Evolutionary conservation across 495 filamentous ascomycete genomes (phyloP).

Genomic region (Clavariopsis aquatica): DNA sequence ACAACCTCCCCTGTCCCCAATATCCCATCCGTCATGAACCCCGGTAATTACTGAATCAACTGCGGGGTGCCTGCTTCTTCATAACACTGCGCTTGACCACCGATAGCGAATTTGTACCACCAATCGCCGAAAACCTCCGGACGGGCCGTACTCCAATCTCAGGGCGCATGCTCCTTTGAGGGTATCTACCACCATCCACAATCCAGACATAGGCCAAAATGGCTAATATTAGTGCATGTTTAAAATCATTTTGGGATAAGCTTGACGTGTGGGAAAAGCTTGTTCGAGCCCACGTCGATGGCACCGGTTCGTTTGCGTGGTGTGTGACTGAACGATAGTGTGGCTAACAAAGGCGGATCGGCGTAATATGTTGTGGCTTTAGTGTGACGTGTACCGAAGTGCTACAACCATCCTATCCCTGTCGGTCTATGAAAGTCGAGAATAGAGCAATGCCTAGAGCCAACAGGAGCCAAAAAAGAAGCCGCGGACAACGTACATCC

Average conservation of each 20-base stretch:
- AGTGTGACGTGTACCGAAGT: too few relatives aligned
- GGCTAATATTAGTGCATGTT: background rate
- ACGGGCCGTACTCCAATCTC: too few relatives aligned
- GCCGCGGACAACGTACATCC: too few relatives aligned
- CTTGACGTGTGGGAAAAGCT: background rate
- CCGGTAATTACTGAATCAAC: background rate
- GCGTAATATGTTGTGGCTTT: too few relatives aligned
- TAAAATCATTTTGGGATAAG: background rate
- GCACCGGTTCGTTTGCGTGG: background rate
- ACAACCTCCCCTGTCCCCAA: background rate
- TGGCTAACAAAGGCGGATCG: too few relatives aligned
- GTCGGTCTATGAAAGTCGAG: too few relatives aligned
- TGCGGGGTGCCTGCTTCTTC: background rate
- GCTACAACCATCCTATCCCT: too few relatives aligned
- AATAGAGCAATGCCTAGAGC: too few relatives aligned
- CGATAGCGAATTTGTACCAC: background rate
- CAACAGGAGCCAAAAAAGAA: too few relatives aligned
- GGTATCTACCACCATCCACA: too few relatives aligned
- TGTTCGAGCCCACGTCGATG: background rate
- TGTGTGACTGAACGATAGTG: background rate
- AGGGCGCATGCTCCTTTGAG: too few relatives aligned
- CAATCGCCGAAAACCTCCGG: background rate
- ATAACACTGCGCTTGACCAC: too few relatives aligned
- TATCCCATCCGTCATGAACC: background rate
- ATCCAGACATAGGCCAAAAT: background rate